Base-by-base conservation (phyloP, 768 basidiomycete species). In the Mycena floridula region DNA sequence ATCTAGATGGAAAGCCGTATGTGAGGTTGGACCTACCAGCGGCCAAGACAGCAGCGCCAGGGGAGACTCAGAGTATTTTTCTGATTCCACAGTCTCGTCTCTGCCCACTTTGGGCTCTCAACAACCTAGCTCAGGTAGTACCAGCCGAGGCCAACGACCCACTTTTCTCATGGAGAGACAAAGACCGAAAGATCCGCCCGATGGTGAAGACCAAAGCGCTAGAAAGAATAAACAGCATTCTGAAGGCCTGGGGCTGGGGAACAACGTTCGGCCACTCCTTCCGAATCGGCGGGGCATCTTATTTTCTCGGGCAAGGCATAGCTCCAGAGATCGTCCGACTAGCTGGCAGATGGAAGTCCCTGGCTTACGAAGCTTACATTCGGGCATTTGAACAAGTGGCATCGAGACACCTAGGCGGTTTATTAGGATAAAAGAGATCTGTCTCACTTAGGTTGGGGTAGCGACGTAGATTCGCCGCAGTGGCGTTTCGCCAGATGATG, bases 21-120 rank as follows among this genome's bases (percentile, higher is more conserved):
- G 61, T 56, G 0, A 47, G 56, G 0, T 52, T 70, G 0, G 48
- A 59, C 42, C 53, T 72, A 0, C 68, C 63, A 1, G 24, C 50
- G 2, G 67, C 68, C 0, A 70, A 72, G 44, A 70, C 66, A 12
- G 64, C 68, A 0, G 37, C 43, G n/a, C 45, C 55, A 1, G 66
- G 67, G 0, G 60, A 68, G 37, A 48, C 53, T 1, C 64, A 68
- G 41, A 49, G 51, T 1, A 54, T 68, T 1, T 62, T 58, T 28
- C 24, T 70, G 0, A 43, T 50, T 1, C 11, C 35, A 3, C 54
- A 64, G 38, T 37, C 23, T 7, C 43, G 48, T 1, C 36, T 65
- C 0, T 69, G 64, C 45, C 60, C 63, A 0, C 40, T 66, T 1
- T 44, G 48, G 8, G 63, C 68, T 2, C 52, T 71, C 0, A 25